phyloP scores from a whole-genome alignment of 495 filamentous ascomycete species.

The Echria macrotheca region DNA sequence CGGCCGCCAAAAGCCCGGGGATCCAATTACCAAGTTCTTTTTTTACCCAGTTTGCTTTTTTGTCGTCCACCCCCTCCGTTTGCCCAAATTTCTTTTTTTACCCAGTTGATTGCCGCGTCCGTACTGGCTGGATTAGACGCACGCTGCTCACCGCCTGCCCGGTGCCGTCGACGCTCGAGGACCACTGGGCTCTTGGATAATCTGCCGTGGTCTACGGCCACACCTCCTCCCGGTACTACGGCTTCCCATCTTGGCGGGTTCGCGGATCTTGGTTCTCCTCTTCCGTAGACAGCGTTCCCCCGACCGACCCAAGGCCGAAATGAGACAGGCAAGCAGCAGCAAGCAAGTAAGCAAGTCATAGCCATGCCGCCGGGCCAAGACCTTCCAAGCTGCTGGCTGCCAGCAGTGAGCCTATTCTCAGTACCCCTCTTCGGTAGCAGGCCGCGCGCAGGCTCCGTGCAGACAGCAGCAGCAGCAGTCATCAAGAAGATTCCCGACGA shows the following conservation, averaged over 20 bases:
- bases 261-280: background rate
- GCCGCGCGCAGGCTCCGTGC: background rate
- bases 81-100: too few species aligned
- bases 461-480: too few species aligned
- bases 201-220: slow-evolving; percentile 4
- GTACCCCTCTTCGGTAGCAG: background rate
- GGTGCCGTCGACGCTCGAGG: too few species aligned
- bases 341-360: background rate
- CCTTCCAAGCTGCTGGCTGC: too few species aligned
- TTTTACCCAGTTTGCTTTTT: too few species aligned
- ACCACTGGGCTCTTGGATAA: too few species aligned
- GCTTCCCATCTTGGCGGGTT: background rate
- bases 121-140: too few species aligned
- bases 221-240: background rate
- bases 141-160: too few species aligned
- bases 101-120: background rate
- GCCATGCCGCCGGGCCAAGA: background rate
- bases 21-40: too few species aligned
- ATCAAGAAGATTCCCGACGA: too few species aligned
- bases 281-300: background rate
- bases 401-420: background rate
- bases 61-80: background rate
- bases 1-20: too few species aligned
- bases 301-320: background rate
- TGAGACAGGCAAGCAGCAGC: background rate